Conservation (phyloP, 495 filamentous ascomycete species). For the Tuber microsphaerosporum region DNA sequence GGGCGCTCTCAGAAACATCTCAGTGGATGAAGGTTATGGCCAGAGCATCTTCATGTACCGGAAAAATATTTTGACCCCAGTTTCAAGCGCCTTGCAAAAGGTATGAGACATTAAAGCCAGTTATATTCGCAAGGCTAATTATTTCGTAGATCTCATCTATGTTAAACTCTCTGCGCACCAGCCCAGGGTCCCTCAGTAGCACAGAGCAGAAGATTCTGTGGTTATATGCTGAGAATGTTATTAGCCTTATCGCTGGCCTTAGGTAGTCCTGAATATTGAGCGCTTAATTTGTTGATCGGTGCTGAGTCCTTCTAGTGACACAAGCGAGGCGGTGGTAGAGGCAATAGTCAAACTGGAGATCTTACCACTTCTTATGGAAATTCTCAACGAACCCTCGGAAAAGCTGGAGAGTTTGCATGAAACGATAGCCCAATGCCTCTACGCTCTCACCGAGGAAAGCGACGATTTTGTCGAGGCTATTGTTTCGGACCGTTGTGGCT, state of each 20-base stretch:
- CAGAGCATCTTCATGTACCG: conserved; percentile 58
- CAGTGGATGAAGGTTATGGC: conserved; percentile 54
- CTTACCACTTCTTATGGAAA: conserved; percentile 49
- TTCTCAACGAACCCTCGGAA: conserved; percentile 42
- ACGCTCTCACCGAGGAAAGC: conserved; percentile 51
- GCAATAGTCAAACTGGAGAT: conserved; percentile 48
- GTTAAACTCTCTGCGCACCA: conserved; percentile 20
- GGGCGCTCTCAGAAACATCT: conserved; percentile 54
- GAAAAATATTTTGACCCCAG: conserved; percentile 52
- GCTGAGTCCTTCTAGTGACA: conserved; percentile 41
- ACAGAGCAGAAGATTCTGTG: conserved; percentile 32
- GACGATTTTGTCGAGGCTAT: conserved; percentile 30
- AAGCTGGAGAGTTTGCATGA: conserved; percentile 45
- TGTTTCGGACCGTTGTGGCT: conserved; percentile 14
- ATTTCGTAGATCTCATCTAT: conserved; percentile 23
- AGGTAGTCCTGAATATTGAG: conserved; percentile 16
- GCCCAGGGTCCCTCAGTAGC: conserved; percentile 15
- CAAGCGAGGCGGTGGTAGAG: conserved; percentile 51
- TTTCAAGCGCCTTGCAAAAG: conserved; percentile 48
- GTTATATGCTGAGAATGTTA: conserved; percentile 38
- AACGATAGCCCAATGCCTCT: conserved; percentile 46
- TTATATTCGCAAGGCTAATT: conserved; percentile 9
- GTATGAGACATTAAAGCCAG: conserved; percentile 40
- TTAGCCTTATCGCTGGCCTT: conserved; percentile 37
- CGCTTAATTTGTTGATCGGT: conserved; percentile 7